Evolutionary conservation across 495 filamentous ascomycete genomes (phyloP).

Genomic region (Xeromyces bisporus): DNA sequence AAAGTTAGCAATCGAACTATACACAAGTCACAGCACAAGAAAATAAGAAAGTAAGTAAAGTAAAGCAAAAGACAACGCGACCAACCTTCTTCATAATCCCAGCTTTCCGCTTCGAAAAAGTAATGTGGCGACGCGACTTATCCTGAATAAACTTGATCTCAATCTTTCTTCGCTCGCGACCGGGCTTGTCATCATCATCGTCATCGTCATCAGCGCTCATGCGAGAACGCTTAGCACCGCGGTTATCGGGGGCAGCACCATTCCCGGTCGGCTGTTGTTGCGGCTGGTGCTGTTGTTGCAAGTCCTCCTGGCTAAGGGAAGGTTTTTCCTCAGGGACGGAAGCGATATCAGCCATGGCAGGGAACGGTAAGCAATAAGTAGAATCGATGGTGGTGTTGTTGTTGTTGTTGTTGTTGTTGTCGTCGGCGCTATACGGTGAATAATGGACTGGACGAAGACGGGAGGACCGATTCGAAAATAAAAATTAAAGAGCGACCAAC

Average conservation of each 20-base stretch:
- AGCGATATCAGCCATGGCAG: constrained; percentile 29
- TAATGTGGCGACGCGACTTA: constrained; percentile 99
- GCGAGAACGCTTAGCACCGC: constrained; percentile 80
- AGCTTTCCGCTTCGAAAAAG: constrained; percentile 99
- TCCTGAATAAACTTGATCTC: constrained; percentile 99
- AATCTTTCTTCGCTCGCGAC: constrained; percentile 97
- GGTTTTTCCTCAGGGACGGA: constrained; percentile 31
- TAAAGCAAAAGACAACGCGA: constrained; percentile 12
- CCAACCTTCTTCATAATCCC: constrained; percentile 99
- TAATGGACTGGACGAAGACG: no score
- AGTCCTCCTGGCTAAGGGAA: constrained; percentile 34
- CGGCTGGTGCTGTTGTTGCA: no score
- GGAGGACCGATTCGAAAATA: no score
- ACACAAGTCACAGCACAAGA: background rate
- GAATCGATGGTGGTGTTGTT: background rate
- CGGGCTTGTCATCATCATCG: constrained; percentile 95
- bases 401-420: background rate
- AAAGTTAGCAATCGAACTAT: background rate
- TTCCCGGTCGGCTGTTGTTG: constrained; percentile 31
- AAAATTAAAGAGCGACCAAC: no score
- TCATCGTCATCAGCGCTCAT: constrained; percentile 87
- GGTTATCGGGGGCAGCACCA: constrained; percentile 45
- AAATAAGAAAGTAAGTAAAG: constrained; percentile 4
- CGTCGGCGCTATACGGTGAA: background rate
- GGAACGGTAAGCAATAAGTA: constrained; percentile 1